These are phyloP conservation scores for Zoysia japonica DNA, from an alignment of 176 grass and related monocot genomes.

Conservation along the genomic window DNA sequence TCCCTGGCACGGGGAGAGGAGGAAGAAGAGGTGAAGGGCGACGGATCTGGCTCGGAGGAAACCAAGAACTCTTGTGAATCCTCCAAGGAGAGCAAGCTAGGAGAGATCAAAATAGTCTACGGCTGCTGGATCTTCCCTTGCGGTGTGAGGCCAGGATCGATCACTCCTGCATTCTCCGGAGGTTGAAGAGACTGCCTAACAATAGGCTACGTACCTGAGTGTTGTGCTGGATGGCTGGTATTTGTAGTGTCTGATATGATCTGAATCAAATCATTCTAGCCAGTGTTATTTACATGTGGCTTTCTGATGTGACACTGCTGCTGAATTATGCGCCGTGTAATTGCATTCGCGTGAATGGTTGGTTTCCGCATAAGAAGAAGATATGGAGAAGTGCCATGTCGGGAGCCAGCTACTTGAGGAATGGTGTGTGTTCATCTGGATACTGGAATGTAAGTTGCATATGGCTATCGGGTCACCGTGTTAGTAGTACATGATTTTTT, in stretches of 20 bases:
- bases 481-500: not conserved
- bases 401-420: constrained; percentile 9
- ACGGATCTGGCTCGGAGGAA: constrained; percentile 29
- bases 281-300: not conserved
- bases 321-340: constrained; percentile 21
- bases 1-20: constrained; percentile 41
- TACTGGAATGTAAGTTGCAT: not conserved
- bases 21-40: constrained; percentile 66
- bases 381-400: constrained; percentile 13
- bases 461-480: constrained; percentile 24
- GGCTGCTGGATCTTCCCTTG: constrained; percentile 43
- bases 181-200: constrained; percentile 26
- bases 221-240: constrained; percentile 44
- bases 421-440: not conserved
- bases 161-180: not conserved
- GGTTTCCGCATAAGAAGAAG: constrained; percentile 16
- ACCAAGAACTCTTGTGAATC: constrained; percentile 34
- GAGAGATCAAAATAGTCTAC: constrained; percentile 5
- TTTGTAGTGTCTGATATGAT: constrained; percentile 40
- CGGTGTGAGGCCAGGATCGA: constrained; percentile 42
- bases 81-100: constrained; percentile 32
- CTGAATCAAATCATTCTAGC: not conserved
- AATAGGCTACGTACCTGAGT: constrained; percentile 18
- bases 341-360: constrained; percentile 31
- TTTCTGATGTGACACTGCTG: constrained; percentile 28